Percentiles rank a stretch among this genome's conserved stretches.
These are phyloP conservation scores for Cicer cuneatum DNA, from an alignment of 306 rosid genomes.

Conservation along the genomic window DNA sequence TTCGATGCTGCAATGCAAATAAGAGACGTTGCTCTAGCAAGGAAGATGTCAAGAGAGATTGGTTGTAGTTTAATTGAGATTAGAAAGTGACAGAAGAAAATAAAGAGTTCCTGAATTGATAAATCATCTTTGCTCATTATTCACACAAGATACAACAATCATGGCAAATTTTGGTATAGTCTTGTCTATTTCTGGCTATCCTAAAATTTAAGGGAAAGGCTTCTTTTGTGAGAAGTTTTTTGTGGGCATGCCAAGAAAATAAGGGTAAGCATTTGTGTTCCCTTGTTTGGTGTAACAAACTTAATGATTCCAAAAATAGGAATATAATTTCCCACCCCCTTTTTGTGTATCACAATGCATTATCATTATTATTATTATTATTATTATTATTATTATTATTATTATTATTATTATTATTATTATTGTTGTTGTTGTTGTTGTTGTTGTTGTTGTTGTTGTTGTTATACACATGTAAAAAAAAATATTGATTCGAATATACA, in stretches of 20 bases:
- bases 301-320: constrained; percentile 44
- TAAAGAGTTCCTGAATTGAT: constrained; percentile 38
- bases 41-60: constrained; percentile 68
- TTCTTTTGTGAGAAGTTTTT: constrained; percentile 44
- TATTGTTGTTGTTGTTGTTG: too few relatives aligned
- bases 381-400: too few relatives aligned
- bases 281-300: constrained; percentile 70
- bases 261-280: constrained; percentile 47
- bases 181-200: constrained; percentile 49
- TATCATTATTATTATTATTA: neutral
- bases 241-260: constrained; percentile 51
- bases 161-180: constrained; percentile 36
- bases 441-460: too few relatives aligned
- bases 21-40: constrained; percentile 69
- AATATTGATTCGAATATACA: constrained; percentile 33
- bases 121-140: constrained; percentile 40
- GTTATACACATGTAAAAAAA: neutral
- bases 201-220: constrained; percentile 46
- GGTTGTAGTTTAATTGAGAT: constrained; percentile 81
- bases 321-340: constrained; percentile 31
- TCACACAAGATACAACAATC: constrained; percentile 41
- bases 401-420: too few relatives aligned
- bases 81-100: constrained; percentile 40
- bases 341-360: constrained; percentile 39
- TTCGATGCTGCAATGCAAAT: constrained; percentile 60